Evolutionary conservation across 108 stramenopile species (phyloP).

Genomic region (Cyclotella choctawhatcheeana): DNA sequence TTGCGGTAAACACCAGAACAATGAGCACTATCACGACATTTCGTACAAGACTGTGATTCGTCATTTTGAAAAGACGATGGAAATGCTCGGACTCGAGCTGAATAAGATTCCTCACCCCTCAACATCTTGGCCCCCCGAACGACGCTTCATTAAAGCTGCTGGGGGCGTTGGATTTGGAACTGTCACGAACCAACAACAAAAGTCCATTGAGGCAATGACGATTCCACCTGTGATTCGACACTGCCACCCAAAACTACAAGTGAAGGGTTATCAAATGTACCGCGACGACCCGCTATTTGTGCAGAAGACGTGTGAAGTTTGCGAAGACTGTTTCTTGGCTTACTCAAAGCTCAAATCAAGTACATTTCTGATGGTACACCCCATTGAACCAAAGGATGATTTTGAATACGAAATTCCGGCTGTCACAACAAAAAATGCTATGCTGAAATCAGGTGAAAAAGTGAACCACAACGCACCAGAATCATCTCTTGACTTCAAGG

Average conservation of each 20-base stretch:
- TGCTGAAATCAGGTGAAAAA: too few species aligned
- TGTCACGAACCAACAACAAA: slow-evolving; percentile 15
- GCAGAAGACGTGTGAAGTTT: slow-evolving; percentile 71
- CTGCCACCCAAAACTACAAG: slow-evolving; percentile 66
- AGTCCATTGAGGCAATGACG: slow-evolving; percentile 36
- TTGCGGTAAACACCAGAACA: slow-evolving; percentile 44
- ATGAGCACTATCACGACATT: slow-evolving; percentile 64
- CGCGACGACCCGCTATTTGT: slow-evolving; percentile 77
- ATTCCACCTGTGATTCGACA: slow-evolving; percentile 83
- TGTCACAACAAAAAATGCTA: neutral
- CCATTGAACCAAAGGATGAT: slow-evolving; percentile 21
- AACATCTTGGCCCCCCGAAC: slow-evolving; percentile 71
- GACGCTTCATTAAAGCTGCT: slow-evolving; percentile 66
- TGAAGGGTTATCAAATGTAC: slow-evolving; percentile 61
- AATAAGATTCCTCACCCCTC: slow-evolving; percentile 36
- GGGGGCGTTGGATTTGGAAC: slow-evolving; percentile 84
- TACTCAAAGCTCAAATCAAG: slow-evolving; percentile 66
- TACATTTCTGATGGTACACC: slow-evolving; percentile 39
- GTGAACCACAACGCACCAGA: too few species aligned
- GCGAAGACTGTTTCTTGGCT: slow-evolving; percentile 82
- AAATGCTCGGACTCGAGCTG: slow-evolving; percentile 45
- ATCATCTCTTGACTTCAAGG: slow-evolving; percentile 25
- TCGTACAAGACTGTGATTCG: slow-evolving; percentile 79
- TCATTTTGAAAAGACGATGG: slow-evolving; percentile 78
- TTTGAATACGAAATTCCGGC: slow-evolving; percentile 3